Evolutionary conservation across 345 rosid species (phyloP), one percentile per base, ranked within the genome.

Genomic region (Pistacia integerrima): DNA sequence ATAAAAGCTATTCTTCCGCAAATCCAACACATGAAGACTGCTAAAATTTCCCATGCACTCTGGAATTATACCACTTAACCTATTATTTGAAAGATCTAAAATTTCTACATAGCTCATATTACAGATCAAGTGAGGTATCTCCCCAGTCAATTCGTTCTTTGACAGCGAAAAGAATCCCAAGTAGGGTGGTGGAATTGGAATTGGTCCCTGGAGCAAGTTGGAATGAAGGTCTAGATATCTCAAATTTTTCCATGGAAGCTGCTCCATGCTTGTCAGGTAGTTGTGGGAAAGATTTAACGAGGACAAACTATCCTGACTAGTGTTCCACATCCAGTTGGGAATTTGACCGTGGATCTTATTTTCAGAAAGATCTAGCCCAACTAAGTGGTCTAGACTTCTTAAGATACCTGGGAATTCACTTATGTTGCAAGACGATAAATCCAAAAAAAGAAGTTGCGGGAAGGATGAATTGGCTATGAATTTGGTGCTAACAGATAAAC

Each of bases 391-490:
- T 59, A 64, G 68, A 8, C 62, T 30, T 13, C 25, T 58, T 55
- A 76, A 14, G 25, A 76, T 58, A 5, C 18, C 12, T 3, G 86
- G 86, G 30, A 84, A 71, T 14, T 44, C 69, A 12, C 55, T 78
- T 8, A 84, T 63, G 7, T 75, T 78, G 70, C 84, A 83, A n/a
- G 74, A 70, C 25, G 81, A 67, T 11, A 77, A 74, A 3, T 5
- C 1, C 41, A 83, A 6, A 1, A 0, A 0, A 1, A 0, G 3
- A 30, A 83, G 64, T 0, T 54, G 8, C 0, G 83, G 85, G 46
- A 70, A 72, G 20, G 52, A 54, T 30, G 35, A 25, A 22, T 66
- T 49, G 30, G 17, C 4, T 13, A n/a, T 59, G 13, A 3, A 25
- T 57, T 13, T 52, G 5, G 58, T 49, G 20, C 16, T 57, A 18